Evolutionary conservation across 495 filamentous ascomycete genomes (phyloP), one percentile per base, ranked within the genome.

Genomic region (Tuber aestivum): DNA sequence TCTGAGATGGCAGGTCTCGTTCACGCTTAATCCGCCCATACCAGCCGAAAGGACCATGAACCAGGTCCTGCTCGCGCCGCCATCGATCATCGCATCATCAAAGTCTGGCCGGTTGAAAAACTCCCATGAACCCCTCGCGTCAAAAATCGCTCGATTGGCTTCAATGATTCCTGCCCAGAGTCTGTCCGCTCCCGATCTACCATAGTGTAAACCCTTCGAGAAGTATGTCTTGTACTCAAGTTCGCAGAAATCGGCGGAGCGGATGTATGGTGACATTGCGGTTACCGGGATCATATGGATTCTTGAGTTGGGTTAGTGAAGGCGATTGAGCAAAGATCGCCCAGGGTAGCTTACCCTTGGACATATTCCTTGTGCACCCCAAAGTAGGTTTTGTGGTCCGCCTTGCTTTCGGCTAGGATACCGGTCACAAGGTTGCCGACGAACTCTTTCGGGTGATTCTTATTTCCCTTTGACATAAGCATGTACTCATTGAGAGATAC

Each of bases 391-490:
- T 91, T 92, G 84, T 97, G 95, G 83, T 98, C 92, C 70, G 95
- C 87, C 85, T 98, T 98, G 84, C 97, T 97, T 84, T 98, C 95
- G 82, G 97, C 97, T 8, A 98, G 84, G 80, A 98, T 97, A 10
- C 95, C 95, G 9, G 93, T 91, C 20, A 92, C 93, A 82, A 91
- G 93, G 84, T 97, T 97, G 14, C 85, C 87, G 42, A 92, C 88
- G 77, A 95, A 97, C 38, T 91, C 86, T 0, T 86, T 42, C 0
- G 95, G 95, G 75, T 97, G 91, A 76, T 94, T 91, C 5, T 83
- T 84, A 84, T 97, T 97, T 80, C 86, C 83, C 56, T 82, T 85
- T 14, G 87, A 85, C 85, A 95, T 89, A 7, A 97, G 87, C 86
- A 95, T 97, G 84, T 97, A 98, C 75, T 89, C 87, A 70, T 88